Conservation (phyloP, 345 rosid species). For the Melaleuca alternifolia region DNA sequence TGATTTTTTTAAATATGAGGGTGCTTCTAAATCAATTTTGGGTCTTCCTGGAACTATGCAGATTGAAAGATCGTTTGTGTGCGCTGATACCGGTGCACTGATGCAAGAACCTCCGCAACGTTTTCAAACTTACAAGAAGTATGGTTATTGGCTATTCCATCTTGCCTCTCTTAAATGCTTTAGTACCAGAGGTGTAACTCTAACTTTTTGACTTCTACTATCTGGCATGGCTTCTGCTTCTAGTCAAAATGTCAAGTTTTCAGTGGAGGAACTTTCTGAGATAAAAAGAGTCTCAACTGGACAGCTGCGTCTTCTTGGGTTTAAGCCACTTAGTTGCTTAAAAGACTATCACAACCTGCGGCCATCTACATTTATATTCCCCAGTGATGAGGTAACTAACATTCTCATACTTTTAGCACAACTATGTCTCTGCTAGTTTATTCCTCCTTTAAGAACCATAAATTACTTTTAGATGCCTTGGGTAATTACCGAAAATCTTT, state of each 20-base stretch:
- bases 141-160: conserved; percentile 1
- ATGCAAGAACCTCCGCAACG: conserved; percentile 52
- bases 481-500: not conserved
- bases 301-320: conserved; percentile 73
- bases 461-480: not conserved
- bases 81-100: conserved; percentile 90
- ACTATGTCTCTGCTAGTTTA: not conserved
- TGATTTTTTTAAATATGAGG: not conserved
- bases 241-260: conserved; percentile 59
- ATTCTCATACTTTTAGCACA: not conserved
- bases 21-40: not conserved
- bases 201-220: not conserved
- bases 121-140: conserved; percentile 64
- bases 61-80: conserved; percentile 85
- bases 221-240: not conserved
- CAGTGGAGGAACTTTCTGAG: conserved; percentile 54
- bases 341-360: conserved; percentile 89
- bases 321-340: conserved; percentile 85
- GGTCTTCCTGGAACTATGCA: conserved; percentile 16
- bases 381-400: conserved; percentile 69
- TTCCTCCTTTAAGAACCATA: not conserved
- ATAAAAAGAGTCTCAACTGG: conserved; percentile 65
- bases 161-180: not conserved
- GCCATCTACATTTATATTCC: conserved; percentile 88
- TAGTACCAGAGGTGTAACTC: not conserved